Evolutionary conservation across 768 basidiomycete species (phyloP).

Genomic region (Rhizopogon vinicolor): DNA sequence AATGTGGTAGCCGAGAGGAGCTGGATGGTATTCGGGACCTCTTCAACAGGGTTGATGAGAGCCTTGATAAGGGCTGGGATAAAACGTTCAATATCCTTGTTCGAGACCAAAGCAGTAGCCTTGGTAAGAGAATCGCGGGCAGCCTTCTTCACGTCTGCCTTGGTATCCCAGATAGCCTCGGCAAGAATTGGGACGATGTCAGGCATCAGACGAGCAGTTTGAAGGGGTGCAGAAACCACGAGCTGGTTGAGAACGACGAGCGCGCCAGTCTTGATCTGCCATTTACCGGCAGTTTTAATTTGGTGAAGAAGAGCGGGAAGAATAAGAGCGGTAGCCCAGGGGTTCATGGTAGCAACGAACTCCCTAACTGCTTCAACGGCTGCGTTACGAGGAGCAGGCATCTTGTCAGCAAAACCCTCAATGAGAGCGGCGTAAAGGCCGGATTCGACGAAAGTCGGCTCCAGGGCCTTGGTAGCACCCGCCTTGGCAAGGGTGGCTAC

Average conservation of each 20-base stretch:
- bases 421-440: constrained; percentile 84
- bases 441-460: constrained; percentile 83
- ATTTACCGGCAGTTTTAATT: constrained; percentile 95
- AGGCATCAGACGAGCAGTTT: constrained; percentile 86
- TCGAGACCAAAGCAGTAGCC: constrained; percentile 90
- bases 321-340: constrained; percentile 80
- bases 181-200: constrained; percentile 93
- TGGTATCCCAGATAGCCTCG: constrained; percentile 98
- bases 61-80: constrained; percentile 98
- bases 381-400: constrained; percentile 79
- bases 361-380: constrained; percentile 79
- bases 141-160: constrained; percentile 98
- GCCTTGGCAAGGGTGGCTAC: constrained; percentile 60
- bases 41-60: constrained; percentile 98
- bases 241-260: constrained; percentile 83
- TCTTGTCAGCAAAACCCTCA: constrained; percentile 94
- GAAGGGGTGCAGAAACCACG: constrained; percentile 73
- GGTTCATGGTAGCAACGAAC: constrained; percentile 76
- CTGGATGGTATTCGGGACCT: constrained; percentile 91
- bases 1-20: constrained; percentile 98
- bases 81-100: constrained; percentile 97
- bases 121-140: constrained; percentile 93
- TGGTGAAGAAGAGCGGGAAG: constrained; percentile 88
- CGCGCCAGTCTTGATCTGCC: constrained; percentile 93
- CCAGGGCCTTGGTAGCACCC: constrained; percentile 76